Base-by-base conservation (phyloP, 2,329 filamentous ascomycete genomes). In the Periglandula ipomoeae region DNA sequence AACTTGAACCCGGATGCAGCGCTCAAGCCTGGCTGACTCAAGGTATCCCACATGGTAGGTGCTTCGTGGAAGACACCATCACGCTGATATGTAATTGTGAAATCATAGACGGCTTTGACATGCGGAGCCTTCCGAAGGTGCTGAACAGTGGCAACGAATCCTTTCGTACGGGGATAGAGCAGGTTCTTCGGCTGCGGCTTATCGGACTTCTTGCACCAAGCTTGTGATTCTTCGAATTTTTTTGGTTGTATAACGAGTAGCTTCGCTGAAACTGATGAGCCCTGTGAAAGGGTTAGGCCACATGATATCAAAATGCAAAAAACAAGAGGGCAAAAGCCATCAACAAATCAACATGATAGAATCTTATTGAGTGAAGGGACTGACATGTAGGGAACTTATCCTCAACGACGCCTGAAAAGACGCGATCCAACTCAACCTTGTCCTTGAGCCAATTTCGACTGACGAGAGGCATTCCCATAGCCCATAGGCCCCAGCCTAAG, bases 231-330 rank as follows among this genome's bases (percentile, higher is more conserved):
- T 40, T 67, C 63, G 54, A 76, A 73, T 61, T 81, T 82, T n/a
- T 48, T 65, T 58, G 1, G 66, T 65, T 3, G 76, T 81, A 59
- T 72, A 82, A 52, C 79, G 71, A 8, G 78, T 82, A n/a, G 74
- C 75, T 65, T 84, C 80, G 57, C 76, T 80, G 68, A 79, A 83
- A 56, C 77, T 78, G 55, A 84, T 73, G 55, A 83, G 74, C 81
- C 78, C 78, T 82, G 54, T 3, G 15, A 22, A 8, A 19, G 5
- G 5, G 15, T 50, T 22, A 53, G 50, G 34, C 15, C 19, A 24
- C 5, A 11, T 32, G 5, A 5, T 10, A 24, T 17, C 30, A 19
- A n/a, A 5, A 17, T 8, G 4, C 26, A n/a, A 46, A 22, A 9
- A 23, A 5, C n/a, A 13, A 22, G 17, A 38, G n/a, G n/a, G n/a